Percentiles rank a stretch among this genome's conserved stretches.
These are phyloP conservation scores for Leptodermis oblonga DNA, from an alignment of 257 asterid genomes.

Conservation along the genomic window DNA sequence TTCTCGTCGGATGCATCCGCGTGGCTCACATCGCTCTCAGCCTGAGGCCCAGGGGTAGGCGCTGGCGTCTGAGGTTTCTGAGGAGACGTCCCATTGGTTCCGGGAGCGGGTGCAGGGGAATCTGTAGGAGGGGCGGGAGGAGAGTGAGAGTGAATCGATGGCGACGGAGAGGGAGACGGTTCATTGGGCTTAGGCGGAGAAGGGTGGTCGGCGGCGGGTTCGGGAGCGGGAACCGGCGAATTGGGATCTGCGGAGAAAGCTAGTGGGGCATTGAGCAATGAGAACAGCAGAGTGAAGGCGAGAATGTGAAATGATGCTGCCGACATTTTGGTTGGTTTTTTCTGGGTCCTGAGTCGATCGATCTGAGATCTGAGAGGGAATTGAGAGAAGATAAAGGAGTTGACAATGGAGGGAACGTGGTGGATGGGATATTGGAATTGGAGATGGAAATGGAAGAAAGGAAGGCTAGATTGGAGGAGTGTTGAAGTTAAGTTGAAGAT, in stretches of 20 bases:
- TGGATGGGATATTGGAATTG: background rate
- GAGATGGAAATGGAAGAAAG: background rate
- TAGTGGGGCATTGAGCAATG: conserved; percentile 18
- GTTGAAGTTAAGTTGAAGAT: background rate
- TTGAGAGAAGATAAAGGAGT: background rate
- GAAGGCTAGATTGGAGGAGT: background rate
- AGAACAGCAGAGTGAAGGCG: conserved; percentile 23
- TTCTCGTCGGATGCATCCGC: conserved; percentile 17
- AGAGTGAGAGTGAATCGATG: conserved; percentile 27
- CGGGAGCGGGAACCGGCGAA: conserved; percentile 55
- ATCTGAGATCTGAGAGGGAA: background rate
- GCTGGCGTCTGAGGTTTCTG: conserved; percentile 39
- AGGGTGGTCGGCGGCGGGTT: conserved; percentile 18
- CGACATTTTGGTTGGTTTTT: background rate
- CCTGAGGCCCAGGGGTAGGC: conserved; percentile 36
- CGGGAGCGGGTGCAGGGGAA: conserved; percentile 36
- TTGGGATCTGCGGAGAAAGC: conserved; percentile 24
- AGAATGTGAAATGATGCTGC: conserved; percentile 21
- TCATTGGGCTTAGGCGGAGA: background rate
- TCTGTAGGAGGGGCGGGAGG: conserved; percentile 53
- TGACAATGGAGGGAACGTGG: conserved; percentile 9
- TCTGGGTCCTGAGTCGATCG: background rate
- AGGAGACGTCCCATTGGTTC: conserved; percentile 2
- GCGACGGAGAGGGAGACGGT: background rate
- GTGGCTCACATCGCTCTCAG: conserved; percentile 19